phyloP scores from a whole-genome alignment of 305 asterid species.

The Fraxinus nigra region DNA sequence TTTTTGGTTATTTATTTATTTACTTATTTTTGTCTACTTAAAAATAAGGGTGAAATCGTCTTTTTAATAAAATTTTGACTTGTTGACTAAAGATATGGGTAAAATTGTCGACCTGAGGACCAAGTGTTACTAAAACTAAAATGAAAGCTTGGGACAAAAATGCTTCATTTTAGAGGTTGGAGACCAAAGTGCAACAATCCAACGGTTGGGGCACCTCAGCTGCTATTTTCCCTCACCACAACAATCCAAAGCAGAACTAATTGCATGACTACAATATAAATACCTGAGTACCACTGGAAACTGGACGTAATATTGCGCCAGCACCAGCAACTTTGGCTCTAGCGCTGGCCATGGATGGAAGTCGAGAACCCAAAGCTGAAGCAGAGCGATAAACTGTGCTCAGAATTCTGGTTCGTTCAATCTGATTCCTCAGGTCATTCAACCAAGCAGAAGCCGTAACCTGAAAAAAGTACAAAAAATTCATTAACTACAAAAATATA shows the following conservation, averaged over 20 bases:
- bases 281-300: conserved; percentile 91
- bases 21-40: neutral
- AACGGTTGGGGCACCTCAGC: neutral
- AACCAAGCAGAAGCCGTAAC: conserved; percentile 98
- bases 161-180: neutral
- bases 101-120: neutral
- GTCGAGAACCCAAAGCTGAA: conserved; percentile 93
- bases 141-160: neutral
- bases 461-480: conserved; percentile 33
- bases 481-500: conserved; percentile 18
- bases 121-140: neutral
- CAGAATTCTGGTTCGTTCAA: conserved; percentile 85
- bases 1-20: neutral
- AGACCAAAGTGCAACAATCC: neutral
- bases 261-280: neutral
- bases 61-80: neutral
- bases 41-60: neutral
- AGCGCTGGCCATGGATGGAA: conserved; percentile 92
- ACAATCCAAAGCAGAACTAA: neutral
- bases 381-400: conserved; percentile 97
- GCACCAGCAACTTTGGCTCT: conserved; percentile 97
- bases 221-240: neutral
- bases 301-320: conserved; percentile 90
- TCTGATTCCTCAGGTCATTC: conserved; percentile 88
- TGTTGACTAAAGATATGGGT: neutral